Conservation (phyloP, 805 yeast genomes). For the Isabelozyma heimii region DNA sequence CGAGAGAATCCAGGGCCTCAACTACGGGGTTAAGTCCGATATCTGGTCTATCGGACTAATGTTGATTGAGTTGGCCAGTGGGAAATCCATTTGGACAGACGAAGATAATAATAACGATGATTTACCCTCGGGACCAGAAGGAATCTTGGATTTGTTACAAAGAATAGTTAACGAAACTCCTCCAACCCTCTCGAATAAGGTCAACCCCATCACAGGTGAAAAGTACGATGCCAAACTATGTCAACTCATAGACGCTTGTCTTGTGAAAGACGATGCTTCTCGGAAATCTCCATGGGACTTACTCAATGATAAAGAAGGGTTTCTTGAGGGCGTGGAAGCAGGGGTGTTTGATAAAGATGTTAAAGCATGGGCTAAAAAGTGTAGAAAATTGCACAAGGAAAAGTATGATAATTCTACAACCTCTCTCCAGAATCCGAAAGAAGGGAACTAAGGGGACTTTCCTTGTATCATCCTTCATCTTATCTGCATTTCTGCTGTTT, state of each 20-base stretch:
- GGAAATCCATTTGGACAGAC: conserved; percentile 74
- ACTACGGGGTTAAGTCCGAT: conserved; percentile 92
- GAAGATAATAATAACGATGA: conserved; percentile 30
- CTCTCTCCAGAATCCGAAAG: neutral
- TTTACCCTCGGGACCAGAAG: conserved; percentile 57
- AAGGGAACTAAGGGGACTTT: too few species aligned
- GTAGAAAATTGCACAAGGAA: conserved; percentile 32
- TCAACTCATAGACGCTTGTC: conserved; percentile 69
- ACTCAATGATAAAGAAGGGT: conserved; percentile 32
- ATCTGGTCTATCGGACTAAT: conserved; percentile 96
- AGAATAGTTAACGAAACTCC: conserved; percentile 92
- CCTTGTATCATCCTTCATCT: too few species aligned
- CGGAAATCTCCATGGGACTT: conserved; percentile 77
- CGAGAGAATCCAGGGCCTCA: conserved; percentile 92
- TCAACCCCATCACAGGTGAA: conserved; percentile 22
- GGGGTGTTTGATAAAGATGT: conserved; percentile 36
- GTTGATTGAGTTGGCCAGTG: conserved; percentile 85
- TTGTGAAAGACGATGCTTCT: conserved; percentile 62
- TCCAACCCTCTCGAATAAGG: conserved; percentile 53
- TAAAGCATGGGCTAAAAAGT: conserved; percentile 39
- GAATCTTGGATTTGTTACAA: conserved; percentile 86
- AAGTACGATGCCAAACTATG: conserved; percentile 50
- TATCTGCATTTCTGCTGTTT: neutral
- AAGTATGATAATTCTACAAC: conserved; percentile 6
- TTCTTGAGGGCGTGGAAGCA: conserved; percentile 26